Conservation (phyloP, 768 basidiomycete species). For the Macrolepiota albuminosa region DNA sequence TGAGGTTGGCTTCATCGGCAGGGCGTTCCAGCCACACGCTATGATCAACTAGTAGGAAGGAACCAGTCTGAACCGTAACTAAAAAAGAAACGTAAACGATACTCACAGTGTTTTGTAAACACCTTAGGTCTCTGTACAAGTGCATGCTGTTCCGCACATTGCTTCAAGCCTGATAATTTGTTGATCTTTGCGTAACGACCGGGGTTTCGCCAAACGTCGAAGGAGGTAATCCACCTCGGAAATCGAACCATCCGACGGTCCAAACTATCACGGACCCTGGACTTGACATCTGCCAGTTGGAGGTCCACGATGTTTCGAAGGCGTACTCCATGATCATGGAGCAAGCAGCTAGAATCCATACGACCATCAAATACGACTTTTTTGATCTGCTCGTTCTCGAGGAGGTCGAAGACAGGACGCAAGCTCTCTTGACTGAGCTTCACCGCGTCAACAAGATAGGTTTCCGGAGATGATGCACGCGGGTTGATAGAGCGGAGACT, state of each 20-base stretch:
- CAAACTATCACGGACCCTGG: background rate
- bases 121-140: background rate
- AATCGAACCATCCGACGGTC: background rate
- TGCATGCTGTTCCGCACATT: conserved; percentile 1
- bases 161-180: background rate
- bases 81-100: background rate
- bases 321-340: conserved; percentile 9
- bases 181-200: conserved; percentile 1
- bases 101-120: background rate
- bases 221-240: background rate
- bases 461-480: background rate
- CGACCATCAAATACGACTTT: conserved; percentile 18
- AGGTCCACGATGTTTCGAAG: conserved; percentile 13
- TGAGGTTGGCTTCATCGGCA: background rate
- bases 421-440: background rate
- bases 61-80: background rate
- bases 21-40: conserved; percentile 4
- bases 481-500: conserved; percentile 6
- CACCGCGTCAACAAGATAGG: conserved; percentile 13
- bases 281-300: conserved; percentile 15
- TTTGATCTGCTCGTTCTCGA: conserved; percentile 5
- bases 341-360: conserved; percentile 14
- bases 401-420: conserved; percentile 10
- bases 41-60: conserved; percentile 4
- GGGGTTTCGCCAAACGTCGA: background rate